Evolutionary conservation across 148 eudicot species (phyloP), one percentile per base, ranked within the genome.

Genomic region (Vaccinium macrocarpon): DNA sequence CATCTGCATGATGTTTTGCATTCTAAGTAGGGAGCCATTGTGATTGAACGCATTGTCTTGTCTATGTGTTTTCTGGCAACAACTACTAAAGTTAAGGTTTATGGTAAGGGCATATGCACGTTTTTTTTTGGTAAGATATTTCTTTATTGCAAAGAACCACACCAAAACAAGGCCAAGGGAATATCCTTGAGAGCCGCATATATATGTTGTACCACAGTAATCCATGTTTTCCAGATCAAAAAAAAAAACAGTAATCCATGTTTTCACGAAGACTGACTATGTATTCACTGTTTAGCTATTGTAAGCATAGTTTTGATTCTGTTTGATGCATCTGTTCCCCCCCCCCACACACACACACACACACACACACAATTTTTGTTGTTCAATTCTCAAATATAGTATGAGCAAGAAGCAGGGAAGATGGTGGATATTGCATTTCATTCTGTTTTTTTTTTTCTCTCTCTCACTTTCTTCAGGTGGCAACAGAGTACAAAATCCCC

Each of bases 391-490:
- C 27, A 18, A 42, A 74, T 42, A 8, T 71, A 38, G 16, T 19
- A 74, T 8, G 18, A 74, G 19, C 23, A 74, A 42, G 23, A 7
- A 7, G n/a, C 25, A 0, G n/a, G 52, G 35, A 10, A 23, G 53
- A 76, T 76, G 49, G 53, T 49, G 79, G 29, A 46, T 21, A 19
- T 49, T n/a, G n/a, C 32, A 23, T 49, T 23, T 23, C 48, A 57
- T 75, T 27, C 66, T 71, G 6, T 13, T 29, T 12, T 25, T 12
- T 32, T 55, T 72, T 35, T 13, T 64, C 66, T 42, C 46, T 42
- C 46, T 42, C 46, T 42, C 46, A 3, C 46, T 42, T 27, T 64
- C 82, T 27, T 50, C 79, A 84, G 86, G 79, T 84, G 83, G 72
- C 59, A 55, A 71, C 49, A 13, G 71, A 70, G 38, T 53, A 84